A percentile compares a stretch with the other conserved stretches of the same genome.
phyloP scores from a whole-genome alignment of 345 rosid genomes.

The Mangifera indica region DNA sequence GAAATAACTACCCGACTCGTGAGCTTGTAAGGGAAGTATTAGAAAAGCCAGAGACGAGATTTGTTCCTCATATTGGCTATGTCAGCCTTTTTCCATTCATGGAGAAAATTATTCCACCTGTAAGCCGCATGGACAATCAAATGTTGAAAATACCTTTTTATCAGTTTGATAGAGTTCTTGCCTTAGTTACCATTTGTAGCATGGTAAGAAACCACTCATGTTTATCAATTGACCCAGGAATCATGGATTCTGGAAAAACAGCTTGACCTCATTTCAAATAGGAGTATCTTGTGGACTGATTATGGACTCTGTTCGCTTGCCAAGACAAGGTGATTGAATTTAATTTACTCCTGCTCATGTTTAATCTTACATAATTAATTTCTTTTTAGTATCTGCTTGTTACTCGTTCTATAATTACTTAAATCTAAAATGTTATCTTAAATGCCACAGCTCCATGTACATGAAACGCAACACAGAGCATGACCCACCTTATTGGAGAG shows the following conservation, averaged over 20 bases:
- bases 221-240: slow-evolving; percentile 39
- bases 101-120: slow-evolving; percentile 74
- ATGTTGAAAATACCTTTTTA: background rate
- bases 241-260: slow-evolving; percentile 84
- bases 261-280: slow-evolving; percentile 75
- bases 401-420: background rate
- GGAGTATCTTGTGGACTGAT: slow-evolving; percentile 68
- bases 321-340: slow-evolving; percentile 61
- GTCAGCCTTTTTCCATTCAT: slow-evolving; percentile 97
- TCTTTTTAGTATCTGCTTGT: background rate
- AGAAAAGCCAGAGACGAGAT: slow-evolving; percentile 60
- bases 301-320: slow-evolving; percentile 93
- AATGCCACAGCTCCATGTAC: slow-evolving; percentile 62
- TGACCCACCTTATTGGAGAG: slow-evolving; percentile 96
- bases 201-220: background rate
- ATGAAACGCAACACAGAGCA: slow-evolving; percentile 90
- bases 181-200: background rate
- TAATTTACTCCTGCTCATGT: background rate
- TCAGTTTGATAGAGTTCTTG: background rate
- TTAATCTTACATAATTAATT: background rate
- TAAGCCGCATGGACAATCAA: slow-evolving; percentile 40
- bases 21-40: slow-evolving; percentile 79
- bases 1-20: slow-evolving; percentile 42
- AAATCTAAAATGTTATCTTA: slow-evolving; percentile 7
- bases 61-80: slow-evolving; percentile 90